Evolutionary conservation across 1,284 basidiomycete species (phyloP), one percentile per base, ranked within the genome.

Genomic region (Naganishia liquefaciens): DNA sequence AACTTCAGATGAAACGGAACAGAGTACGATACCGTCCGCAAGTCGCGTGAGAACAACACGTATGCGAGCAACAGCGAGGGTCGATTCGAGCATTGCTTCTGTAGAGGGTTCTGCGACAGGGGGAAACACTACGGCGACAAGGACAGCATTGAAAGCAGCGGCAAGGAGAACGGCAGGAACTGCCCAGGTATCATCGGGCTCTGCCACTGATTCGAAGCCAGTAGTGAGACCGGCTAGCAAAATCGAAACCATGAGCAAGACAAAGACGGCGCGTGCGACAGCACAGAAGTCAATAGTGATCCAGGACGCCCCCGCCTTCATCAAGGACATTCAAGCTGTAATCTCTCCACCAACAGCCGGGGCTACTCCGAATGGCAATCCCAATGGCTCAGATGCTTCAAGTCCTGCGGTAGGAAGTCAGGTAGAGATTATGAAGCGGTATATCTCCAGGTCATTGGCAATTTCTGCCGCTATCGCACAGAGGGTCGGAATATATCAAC

Each of bases 281-380:
- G 15, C 23, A n/a, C 13, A 37, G 1, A 47, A 30, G 43, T 3
- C 37, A 19, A 19, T 46, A 11, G 46, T 39, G 10, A n/a, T 50
- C 1, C 46, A 60, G 39, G 57, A 50, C 33, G 57, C 57, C 10
- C 21, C 40, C 42, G 40, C 57, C 27, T 47, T 60, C 7, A 60
- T 47, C 15, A 49, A 49, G 46, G 46, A 60, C 23, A 23, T 60
- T 4, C 57, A 60, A 50, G 47, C 57, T 19, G 47, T 39, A 37
- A 37, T 37, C 9, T 37, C 33, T 2, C 33, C 33, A 37, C 33
- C 33, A 37, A 10, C 33, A 37, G 33, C 33, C 33, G 13, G 13
- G 9, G 2, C 33, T 2, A 37, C 33, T 37, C 33, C 7, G 9
- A 37, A 37, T 13, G 13, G 33, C 33, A 37, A 13, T 2, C 1